These are phyloP conservation scores for Ceratocystis huliohia DNA, from an alignment of 2,329 filamentous ascomycete species.

Conservation along the genomic window DNA sequence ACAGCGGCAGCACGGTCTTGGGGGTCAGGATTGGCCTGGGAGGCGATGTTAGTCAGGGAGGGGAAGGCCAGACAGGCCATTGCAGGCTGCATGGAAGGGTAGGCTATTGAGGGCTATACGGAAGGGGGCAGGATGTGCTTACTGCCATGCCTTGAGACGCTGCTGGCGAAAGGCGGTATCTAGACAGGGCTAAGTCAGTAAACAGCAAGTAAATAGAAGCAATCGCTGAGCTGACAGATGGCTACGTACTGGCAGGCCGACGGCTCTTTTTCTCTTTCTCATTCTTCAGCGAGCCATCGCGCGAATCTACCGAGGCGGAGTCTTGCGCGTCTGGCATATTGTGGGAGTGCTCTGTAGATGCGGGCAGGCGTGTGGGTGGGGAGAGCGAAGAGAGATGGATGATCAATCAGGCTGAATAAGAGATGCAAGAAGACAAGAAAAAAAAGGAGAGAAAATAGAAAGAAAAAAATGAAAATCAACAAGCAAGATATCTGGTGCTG, in stretches of 20 bases:
- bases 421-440: background rate
- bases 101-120: background rate
- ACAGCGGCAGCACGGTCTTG: constrained; percentile 81
- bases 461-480: background rate
- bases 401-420: constrained; percentile 1
- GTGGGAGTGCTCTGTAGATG: constrained; percentile 13
- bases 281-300: constrained; percentile 38
- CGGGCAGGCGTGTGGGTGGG: background rate
- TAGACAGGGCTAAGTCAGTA: constrained; percentile 29
- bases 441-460: background rate
- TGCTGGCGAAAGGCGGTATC: constrained; percentile 96
- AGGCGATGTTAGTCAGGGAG: constrained; percentile 4
- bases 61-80: background rate
- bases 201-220: background rate
- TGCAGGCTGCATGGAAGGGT: constrained; percentile 37
- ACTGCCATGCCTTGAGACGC: constrained; percentile 97
- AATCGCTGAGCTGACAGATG: background rate
- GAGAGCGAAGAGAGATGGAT: background rate
- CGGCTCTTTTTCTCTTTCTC: constrained; percentile 78
- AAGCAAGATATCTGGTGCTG: background rate
- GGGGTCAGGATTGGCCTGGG: constrained; percentile 81
- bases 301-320: constrained; percentile 41
- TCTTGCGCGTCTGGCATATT: constrained; percentile 35
- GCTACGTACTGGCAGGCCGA: constrained; percentile 63
- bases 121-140: constrained; percentile 29